Evolutionary conservation across 164 flowering plant genomes (phyloP).

Genomic region (Nymphaea thermarum): DNA sequence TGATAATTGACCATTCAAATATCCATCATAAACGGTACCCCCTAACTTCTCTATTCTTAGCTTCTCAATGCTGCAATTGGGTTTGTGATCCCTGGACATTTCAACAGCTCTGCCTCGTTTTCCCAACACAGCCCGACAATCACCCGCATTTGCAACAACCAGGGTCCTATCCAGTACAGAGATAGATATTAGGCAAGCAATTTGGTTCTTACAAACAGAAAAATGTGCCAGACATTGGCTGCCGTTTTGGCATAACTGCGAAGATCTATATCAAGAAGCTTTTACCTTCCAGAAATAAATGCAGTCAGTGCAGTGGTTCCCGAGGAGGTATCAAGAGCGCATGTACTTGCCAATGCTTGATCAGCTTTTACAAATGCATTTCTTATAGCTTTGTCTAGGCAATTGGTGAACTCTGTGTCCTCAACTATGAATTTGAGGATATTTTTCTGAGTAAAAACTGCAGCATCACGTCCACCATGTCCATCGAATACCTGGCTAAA

Average conservation of each 20-base stretch:
- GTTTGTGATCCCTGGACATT: constrained; percentile 88
- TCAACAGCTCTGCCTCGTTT: constrained; percentile 86
- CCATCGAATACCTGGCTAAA: constrained; percentile 85
- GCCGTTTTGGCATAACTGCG: too few relatives aligned
- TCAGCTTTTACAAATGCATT: constrained; percentile 74
- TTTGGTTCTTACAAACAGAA: too few relatives aligned
- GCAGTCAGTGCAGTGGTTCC: constrained; percentile 94
- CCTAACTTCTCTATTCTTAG: constrained; percentile 77
- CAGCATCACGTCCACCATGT: constrained; percentile 90
- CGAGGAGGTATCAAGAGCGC: constrained; percentile 67
- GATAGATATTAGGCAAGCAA: too few relatives aligned
- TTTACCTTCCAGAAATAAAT: constrained; percentile 61
- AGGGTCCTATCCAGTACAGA: constrained; percentile 35
- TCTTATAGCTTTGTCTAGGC: constrained; percentile 53
- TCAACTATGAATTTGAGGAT: constrained; percentile 67
- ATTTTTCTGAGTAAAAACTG: constrained; percentile 47
- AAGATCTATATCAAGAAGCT: too few relatives aligned
- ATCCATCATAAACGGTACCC: constrained; percentile 84
- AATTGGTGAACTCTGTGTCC: constrained; percentile 52
- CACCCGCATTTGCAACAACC: constrained; percentile 87
- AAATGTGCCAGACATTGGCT: too few relatives aligned
- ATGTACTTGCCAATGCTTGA: constrained; percentile 70
- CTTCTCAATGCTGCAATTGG: constrained; percentile 63
- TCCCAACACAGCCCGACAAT: constrained; percentile 92
- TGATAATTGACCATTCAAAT: constrained; percentile 83